phyloP scores from a whole-genome alignment of 2,329 filamentous ascomycete genomes.

The Metarhizium guizhouense region DNA sequence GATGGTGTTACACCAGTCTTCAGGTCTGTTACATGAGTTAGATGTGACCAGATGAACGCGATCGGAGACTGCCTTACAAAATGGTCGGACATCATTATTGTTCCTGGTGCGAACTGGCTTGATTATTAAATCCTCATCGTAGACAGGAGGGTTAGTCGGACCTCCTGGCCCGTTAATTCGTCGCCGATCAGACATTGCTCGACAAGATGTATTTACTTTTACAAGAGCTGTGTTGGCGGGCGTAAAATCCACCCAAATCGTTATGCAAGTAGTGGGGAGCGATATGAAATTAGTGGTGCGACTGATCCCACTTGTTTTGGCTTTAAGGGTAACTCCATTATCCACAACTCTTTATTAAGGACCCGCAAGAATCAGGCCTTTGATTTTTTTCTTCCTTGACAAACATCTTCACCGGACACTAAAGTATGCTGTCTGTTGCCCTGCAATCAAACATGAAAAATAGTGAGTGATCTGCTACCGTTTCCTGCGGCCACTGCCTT shows the following conservation, averaged over 20 bases:
- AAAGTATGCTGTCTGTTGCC: too few relatives aligned
- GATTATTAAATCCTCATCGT: conserved; percentile 38
- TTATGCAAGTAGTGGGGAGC: conserved; percentile 4
- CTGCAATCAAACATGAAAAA: not conserved
- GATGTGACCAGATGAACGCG: not conserved
- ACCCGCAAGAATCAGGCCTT: not conserved
- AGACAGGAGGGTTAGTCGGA: conserved; percentile 67
- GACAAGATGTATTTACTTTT: not conserved
- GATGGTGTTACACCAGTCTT: conserved; percentile 90
- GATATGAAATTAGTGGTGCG: not conserved
- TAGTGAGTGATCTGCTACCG: not conserved
- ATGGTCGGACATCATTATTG: conserved; percentile 61
- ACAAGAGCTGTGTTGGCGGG: not conserved
- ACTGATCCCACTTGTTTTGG: not conserved
- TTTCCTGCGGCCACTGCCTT: not conserved
- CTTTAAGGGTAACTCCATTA: not conserved
- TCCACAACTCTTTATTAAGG: not conserved
- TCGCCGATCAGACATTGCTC: conserved; percentile 69
- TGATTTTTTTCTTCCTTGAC: not conserved
- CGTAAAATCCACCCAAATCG: not conserved
- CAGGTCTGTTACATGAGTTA: conserved; percentile 49
- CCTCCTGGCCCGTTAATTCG: conserved; percentile 82
- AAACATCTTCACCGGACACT: too few relatives aligned
- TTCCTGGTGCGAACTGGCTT: conserved; percentile 45
- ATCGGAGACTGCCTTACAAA: conserved; percentile 13